Conservation (phyloP, 441 rosid genomes). For the Jatropha multifida region DNA sequence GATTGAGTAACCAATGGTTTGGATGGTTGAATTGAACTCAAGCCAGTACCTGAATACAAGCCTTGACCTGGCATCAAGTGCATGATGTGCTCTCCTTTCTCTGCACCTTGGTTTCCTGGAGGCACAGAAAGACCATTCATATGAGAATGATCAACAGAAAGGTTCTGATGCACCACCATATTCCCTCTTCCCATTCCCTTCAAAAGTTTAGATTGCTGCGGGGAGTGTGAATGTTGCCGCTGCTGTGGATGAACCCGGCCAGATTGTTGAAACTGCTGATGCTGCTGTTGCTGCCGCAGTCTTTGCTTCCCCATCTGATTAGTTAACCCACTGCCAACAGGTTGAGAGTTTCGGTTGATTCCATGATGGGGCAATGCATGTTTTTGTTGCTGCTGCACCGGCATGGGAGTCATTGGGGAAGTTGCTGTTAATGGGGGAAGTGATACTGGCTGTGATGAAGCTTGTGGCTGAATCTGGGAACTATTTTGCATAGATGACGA, state of each 20-base stretch:
- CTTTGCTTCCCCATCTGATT: slow-evolving; percentile 90
- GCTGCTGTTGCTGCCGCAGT: slow-evolving; percentile 78
- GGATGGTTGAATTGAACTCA: slow-evolving; percentile 54
- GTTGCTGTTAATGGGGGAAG: slow-evolving; percentile 51
- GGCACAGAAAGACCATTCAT: slow-evolving; percentile 63
- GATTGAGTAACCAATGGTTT: slow-evolving; percentile 65
- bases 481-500: slow-evolving; percentile 68
- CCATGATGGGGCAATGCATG: slow-evolving; percentile 66
- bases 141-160: slow-evolving; percentile 63
- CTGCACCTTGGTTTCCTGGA: slow-evolving; percentile 60
- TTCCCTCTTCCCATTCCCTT: slow-evolving; percentile 92
- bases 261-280: slow-evolving; percentile 84
- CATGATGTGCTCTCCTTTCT: slow-evolving; percentile 69
- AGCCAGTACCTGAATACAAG: slow-evolving; percentile 53
- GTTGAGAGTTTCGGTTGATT: slow-evolving; percentile 55
- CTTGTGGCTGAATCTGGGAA: slow-evolving; percentile 68
- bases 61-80: slow-evolving; percentile 68
- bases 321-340: slow-evolving; percentile 53
- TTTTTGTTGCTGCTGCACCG: slow-evolving; percentile 67
- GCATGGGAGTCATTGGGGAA: slow-evolving; percentile 57
- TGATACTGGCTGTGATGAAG: slow-evolving; percentile 58
- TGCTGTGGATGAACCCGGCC: slow-evolving; percentile 89
- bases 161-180: slow-evolving; percentile 61
- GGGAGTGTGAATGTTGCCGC: slow-evolving; percentile 56
- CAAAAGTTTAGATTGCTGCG: slow-evolving; percentile 65